Base-by-base conservation (phyloP, 345 rosid species). In the Isatis tinctoria region DNA sequence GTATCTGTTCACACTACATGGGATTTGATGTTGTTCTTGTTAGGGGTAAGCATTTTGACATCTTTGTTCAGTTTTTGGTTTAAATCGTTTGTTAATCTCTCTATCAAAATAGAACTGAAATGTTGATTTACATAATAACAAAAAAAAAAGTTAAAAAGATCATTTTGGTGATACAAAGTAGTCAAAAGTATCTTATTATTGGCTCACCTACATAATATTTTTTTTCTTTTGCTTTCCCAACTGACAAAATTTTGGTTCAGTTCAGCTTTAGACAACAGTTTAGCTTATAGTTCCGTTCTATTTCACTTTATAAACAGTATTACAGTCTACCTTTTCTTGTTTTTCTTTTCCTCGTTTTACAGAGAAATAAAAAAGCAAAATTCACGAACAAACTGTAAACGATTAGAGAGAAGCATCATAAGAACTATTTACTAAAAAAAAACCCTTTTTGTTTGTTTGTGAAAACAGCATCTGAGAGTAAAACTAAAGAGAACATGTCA, bases 341-440 rank as follows among this genome's bases (percentile, higher is more conserved):
- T 30, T 56, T 56, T n/a, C 14, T 40, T 12, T 12, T 20, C 5
- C 16, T 28, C 28, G 37, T 56, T 30, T 4, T 17, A 60, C 33
- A 37, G 14, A 22, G 57, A 24, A 60, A 26, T 32, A 66, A 49
- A 20, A 49, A 3, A 10, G 45, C 11, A 20, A 39, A 51, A 10
- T 40, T 26, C 9, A 73, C 6, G 26, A 63, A 35, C 65, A 52
- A 43, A 74, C 24, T 49, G 36, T 22, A 54, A 53, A 63, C n/a
- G 54, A 48, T 16, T 39, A 40, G 45, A 48, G 33, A 74, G 4
- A 6, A 62, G 39, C 54, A 54, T 51, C 16, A 39, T 41, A 33
- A 22, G 40, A 75, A 53, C 70, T 69, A 76, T 77, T 58, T 71
- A 77, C 80, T 76, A 12, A 20, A 22, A 58, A 53, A 48, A 57